phyloP scores from a whole-genome alignment of 371 early-diverging fungal genomes.

The Encephalitozoon hellem region DNA sequence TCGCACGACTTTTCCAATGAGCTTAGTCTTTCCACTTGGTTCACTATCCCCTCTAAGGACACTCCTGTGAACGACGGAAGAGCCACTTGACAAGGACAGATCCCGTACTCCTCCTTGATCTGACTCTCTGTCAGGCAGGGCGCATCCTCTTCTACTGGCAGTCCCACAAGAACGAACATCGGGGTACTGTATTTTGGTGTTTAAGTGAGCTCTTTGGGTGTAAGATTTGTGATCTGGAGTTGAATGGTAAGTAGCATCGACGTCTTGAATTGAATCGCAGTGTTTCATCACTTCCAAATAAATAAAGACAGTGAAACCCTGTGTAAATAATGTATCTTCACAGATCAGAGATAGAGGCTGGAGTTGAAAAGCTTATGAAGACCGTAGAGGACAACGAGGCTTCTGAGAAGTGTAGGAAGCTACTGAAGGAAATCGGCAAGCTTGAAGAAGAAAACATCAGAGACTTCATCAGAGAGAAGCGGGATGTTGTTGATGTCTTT shows the following conservation, averaged over 20 bases:
- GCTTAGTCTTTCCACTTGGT: background rate
- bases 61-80: conserved; percentile 6
- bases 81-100: background rate
- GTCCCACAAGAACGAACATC: conserved; percentile 1
- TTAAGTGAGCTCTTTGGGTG: background rate
- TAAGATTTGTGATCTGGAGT: background rate
- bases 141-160: background rate
- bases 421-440: background rate
- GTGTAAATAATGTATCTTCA: background rate
- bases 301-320: background rate
- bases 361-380: conserved; percentile 5
- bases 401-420: background rate
- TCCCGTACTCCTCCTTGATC: background rate
- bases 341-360: background rate
- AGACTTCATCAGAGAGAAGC: background rate
- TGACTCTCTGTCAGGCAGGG: background rate
- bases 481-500: background rate
- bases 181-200: background rate
- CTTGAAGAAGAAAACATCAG: background rate
- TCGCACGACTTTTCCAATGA: background rate
- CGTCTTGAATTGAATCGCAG: background rate
- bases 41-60: conserved; percentile 2
- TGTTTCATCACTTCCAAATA: background rate
- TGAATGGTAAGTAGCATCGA: background rate
- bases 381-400: background rate